Conservation (phyloP, 306 rosid genomes). For the Biancaea sappan region DNA sequence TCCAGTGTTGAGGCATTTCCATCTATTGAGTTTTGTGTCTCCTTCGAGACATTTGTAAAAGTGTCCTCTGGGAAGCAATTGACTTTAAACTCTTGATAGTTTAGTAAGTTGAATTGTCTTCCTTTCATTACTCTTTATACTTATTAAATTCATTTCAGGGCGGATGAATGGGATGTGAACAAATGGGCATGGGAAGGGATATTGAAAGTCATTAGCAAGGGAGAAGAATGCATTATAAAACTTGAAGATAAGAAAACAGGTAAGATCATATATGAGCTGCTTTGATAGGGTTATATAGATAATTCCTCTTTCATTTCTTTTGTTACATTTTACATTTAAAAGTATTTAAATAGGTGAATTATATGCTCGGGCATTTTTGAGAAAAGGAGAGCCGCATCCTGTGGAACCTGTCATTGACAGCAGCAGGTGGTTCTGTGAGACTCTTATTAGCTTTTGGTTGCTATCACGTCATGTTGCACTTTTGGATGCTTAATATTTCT, state of each 20-base stretch:
- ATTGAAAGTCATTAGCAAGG: conserved; percentile 83
- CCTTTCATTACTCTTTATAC: not conserved
- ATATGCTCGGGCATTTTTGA: conserved; percentile 95
- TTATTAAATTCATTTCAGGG: conserved; percentile 66
- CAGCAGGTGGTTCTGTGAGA: conserved; percentile 76
- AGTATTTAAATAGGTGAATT: conserved; percentile 72
- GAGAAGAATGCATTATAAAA: conserved; percentile 89
- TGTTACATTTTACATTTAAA: conserved; percentile 12
- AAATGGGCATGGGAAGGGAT: conserved; percentile 97
- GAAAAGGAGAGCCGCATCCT: conserved; percentile 93
- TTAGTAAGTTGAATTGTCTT: not conserved
- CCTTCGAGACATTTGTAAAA: conserved; percentile 12
- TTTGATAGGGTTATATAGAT: conserved; percentile 14
- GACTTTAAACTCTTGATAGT: conserved; percentile 9
- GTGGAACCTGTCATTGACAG: conserved; percentile 98
- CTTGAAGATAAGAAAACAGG: conserved; percentile 93
- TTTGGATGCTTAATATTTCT: conserved; percentile 26
- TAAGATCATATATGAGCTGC: conserved; percentile 42
- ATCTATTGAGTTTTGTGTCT: conserved; percentile 11
- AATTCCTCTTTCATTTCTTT: not conserved
- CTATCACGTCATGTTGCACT: conserved; percentile 23
- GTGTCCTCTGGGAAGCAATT: conserved; percentile 21
- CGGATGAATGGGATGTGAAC: conserved; percentile 99
- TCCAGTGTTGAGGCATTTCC: not conserved
- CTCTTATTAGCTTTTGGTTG: conserved; percentile 26